Base-by-base conservation (phyloP, 2,329 filamentous ascomycete species). In the Magnaporthiopsis poae region DNA sequence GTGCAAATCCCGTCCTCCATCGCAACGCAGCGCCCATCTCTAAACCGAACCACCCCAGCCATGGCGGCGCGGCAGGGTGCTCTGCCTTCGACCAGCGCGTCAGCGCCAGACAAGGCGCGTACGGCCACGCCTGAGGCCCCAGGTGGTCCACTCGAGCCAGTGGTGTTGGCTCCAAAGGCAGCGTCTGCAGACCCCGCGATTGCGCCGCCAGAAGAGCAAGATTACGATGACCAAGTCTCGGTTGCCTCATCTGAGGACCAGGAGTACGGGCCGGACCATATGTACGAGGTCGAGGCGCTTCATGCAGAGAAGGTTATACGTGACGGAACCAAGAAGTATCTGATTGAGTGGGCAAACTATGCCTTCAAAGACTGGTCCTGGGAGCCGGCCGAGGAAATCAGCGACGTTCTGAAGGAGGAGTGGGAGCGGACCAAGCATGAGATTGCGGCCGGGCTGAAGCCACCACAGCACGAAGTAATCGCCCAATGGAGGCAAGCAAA, bases 261-360 rank as follows among this genome's bases (percentile, higher is more conserved):
- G 61, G 21, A 29, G 15, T 4, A n/a, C 46, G 61, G 35, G 25
- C 61, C 61, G 9, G 77, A 80, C 33, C 75, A 78, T 18, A 81
- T 84, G 68, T 88, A 82, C 71, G 75, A 79, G 2, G 82, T 88
- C 8, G 82, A 88, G 61, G 75, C 76, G 21, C 80, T 89, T 46
- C 74, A 86, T 25, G 79, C 79, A 0, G 81, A 87, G 71, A 75
- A 75, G 18, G 68, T 70, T 1, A 68, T 74, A 11, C 66, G 72
- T 4, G 69, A 77, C 5, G 75, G 75, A 5, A 71, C 73, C 21
- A 74, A 71, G 35, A 71, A 77, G 31, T 91, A 86, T 72, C 80
- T 92, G 1, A 82, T 90, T 29, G 81, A 84, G 68, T 92, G 89
- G 89, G 77, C 79, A 33, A 81, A 78, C 1, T 92, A 88, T 71